Base-by-base conservation (phyloP, 1,284 basidiomycete species). In the Cryptococcus hybrid region DNA sequence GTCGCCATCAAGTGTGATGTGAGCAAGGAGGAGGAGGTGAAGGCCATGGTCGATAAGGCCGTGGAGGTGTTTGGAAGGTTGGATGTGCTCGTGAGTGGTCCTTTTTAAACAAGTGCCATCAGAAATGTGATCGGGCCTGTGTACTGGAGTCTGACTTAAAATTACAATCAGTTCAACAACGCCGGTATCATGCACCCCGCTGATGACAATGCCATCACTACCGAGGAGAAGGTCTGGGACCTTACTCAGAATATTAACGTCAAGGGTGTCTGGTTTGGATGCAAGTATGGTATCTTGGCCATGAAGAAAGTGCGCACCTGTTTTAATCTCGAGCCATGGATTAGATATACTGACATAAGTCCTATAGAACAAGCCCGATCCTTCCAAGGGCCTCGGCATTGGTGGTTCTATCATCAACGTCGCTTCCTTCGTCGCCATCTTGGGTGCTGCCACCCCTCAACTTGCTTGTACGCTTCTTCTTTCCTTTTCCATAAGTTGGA, bases 201-300 rank as follows among this genome's bases (percentile, higher is more conserved):
- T 44, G 94, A 98, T 72, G 93, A 95, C 74, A 88, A 93, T 73
- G 94, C 94, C 5, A 82, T 97, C 69, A 93, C 92, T 76, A 98
- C 94, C 12, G 92, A 95, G 69, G 94, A 98, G 78, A 86, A 84
- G 64, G 92, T 97, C 76, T 97, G 94, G 93, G 91, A 95, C 76
- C 81, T 92, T 57, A 92, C 90, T 5, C 91, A 94, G 87, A 83
- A 85, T 61, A 88, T 97, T 81, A 98, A 98, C 77, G 85, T 95
- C 75, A 98, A 98, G 79, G 94, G 94, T 55, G 95, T 97, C 58
- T 97, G 94, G 94, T 98, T 88, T 86, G 94, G 95, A 47, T 94
- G 89, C 84, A 96, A 97, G 79, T 88, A 98, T 73, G 94, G 92
- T 6, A 93, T 98, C 72, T 82, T 88, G 55, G 95, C 94, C 30